These are phyloP conservation scores for Testicularia cyperi DNA, from an alignment of 1,284 basidiomycete species.

Conservation along the genomic window DNA sequence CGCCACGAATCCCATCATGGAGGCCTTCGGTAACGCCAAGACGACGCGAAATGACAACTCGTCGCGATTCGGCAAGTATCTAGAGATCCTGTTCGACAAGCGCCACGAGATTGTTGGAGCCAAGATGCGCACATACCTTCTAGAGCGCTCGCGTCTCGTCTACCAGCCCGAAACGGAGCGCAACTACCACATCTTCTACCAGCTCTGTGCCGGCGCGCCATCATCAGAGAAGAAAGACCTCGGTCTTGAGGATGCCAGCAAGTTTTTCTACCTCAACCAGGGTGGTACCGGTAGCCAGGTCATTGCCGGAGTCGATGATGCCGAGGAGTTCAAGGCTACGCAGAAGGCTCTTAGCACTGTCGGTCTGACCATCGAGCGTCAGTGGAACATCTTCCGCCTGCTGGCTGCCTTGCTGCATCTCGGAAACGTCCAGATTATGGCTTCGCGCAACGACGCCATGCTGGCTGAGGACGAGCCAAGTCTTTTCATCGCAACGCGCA, in stretches of 20 bases:
- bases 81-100: slow-evolving; percentile 96
- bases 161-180: slow-evolving; percentile 90
- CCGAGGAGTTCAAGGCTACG: slow-evolving; percentile 88
- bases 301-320: slow-evolving; percentile 90
- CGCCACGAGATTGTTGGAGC: slow-evolving; percentile 95
- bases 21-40: slow-evolving; percentile 98
- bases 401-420: slow-evolving; percentile 91
- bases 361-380: slow-evolving; percentile 92
- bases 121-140: slow-evolving; percentile 91
- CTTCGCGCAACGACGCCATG: slow-evolving; percentile 77
- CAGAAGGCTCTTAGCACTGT: slow-evolving; percentile 94
- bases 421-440: slow-evolving; percentile 89
- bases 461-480: slow-evolving; percentile 83
- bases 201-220: slow-evolving; percentile 94
- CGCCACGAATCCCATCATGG: slow-evolving; percentile 97
- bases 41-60: slow-evolving; percentile 99
- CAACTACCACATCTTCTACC: slow-evolving; percentile 99
- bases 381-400: slow-evolving; percentile 96
- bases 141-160: slow-evolving; percentile 94
- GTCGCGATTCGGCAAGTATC: slow-evolving; percentile 98
- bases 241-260: slow-evolving; percentile 78
- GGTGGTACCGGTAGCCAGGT: slow-evolving; percentile 81
- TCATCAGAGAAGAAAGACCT: slow-evolving; percentile 92
- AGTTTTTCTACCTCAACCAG: slow-evolving; percentile 91
- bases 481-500: slow-evolving; percentile 77